phyloP scores from a whole-genome alignment of 768 basidiomycete genomes.

The Amanita rimosa region DNA sequence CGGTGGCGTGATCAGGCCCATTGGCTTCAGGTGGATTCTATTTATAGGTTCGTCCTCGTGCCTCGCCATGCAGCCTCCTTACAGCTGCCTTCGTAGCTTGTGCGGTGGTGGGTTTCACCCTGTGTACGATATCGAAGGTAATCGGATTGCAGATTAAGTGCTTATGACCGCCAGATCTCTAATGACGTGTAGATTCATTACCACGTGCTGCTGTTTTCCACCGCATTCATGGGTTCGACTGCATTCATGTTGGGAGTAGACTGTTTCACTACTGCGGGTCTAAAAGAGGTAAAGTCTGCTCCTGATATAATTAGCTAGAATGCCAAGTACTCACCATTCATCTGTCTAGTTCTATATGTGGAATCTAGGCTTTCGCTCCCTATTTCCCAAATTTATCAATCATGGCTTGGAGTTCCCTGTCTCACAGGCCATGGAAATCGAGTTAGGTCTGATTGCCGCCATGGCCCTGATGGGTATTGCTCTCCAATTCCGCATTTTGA shows the following conservation, averaged over 20 bases:
- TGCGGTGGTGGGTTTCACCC: constrained; percentile 67
- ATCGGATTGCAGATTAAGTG: constrained; percentile 6
- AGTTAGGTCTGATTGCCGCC: constrained; percentile 80
- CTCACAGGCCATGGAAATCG: constrained; percentile 86
- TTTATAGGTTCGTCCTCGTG: constrained; percentile 53
- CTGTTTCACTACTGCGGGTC: constrained; percentile 82
- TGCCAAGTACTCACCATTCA: constrained; percentile 8
- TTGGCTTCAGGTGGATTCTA: constrained; percentile 83
- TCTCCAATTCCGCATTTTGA: constrained; percentile 81
- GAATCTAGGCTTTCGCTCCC: constrained; percentile 76
- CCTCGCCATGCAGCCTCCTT: constrained; percentile 6
- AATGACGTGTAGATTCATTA: constrained; percentile 50
- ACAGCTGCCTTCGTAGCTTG: constrained; percentile 33
- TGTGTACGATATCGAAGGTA: constrained; percentile 74
- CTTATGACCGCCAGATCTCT: constrained; percentile 4
- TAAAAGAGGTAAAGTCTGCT: constrained; percentile 68
- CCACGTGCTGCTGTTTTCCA: constrained; percentile 76
- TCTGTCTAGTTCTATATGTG: constrained; percentile 77
- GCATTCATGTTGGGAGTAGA: constrained; percentile 90
- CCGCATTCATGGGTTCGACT: constrained; percentile 83
- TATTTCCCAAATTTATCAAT: constrained; percentile 69
- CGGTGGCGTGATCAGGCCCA: constrained; percentile 68
- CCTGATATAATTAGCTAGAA: constrained; percentile 4
- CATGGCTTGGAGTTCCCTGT: constrained; percentile 71
- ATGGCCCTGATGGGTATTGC: constrained; percentile 80